Base-by-base conservation (phyloP, 2,329 filamentous ascomycete species). In the Clonostachys rosea region DNA sequence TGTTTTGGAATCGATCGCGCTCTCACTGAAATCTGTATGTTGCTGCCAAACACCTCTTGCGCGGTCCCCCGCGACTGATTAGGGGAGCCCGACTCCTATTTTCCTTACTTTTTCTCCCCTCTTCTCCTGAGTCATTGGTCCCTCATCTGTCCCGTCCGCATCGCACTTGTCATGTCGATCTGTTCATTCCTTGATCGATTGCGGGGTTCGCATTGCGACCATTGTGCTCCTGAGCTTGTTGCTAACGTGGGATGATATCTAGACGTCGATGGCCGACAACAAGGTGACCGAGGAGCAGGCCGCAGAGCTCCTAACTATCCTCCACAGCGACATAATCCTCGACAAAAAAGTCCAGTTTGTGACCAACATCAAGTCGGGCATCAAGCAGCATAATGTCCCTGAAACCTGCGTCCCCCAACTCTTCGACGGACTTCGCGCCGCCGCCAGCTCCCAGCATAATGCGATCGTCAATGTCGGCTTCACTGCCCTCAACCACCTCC, bases 371-470 rank as follows among this genome's bases (percentile, higher is more conserved):
- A 95, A 96, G 69, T 91, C 88, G 40, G 81, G 84, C 64, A 96
- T 96, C 75, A 96, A 96, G 67, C 91, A 95, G 67, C 86, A 88
- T 63, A 91, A 91, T 71, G 89, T 96, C 42, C 89, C 90, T 50
- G 89, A 95, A 54, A 68, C 69, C 47, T 80, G 77, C 58, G 79
- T 95, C 56, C 69, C 81, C 24, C 75, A 81, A 49, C 81, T 96
- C 53, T 95, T 96, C 68, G 90, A 96, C 51, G 88, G 86, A 53
- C 76, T 95, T 59, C 86, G 86, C 52, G 71, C 83, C 46, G 87
- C 89, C 50, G 86, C 92, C 54, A 73, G 76, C 46, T 88, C 89
- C 40, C 85, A 88, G 57, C 87, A 95, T 59, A 85, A 85, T 40
- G 80, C 82, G 34, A 83, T 96, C 51, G 83, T 87, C 54, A 87